Percentiles rank a stretch among this genome's conserved stretches.
Evolutionary conservation across 306 rosid species (phyloP).

Genomic region (Prunus kanzakura): DNA sequence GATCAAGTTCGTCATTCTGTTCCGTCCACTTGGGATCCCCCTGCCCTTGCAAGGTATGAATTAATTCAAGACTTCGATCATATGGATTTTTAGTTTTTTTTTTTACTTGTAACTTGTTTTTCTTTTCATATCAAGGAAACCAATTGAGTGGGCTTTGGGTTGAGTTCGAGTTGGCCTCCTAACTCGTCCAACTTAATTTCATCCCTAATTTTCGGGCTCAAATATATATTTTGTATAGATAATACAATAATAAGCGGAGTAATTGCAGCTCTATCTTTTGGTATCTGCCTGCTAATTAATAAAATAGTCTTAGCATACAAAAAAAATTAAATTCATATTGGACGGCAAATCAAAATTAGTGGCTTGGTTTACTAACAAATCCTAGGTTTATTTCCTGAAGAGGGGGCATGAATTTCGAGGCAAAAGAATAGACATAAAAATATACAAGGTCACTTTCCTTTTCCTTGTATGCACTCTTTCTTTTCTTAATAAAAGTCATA

Average conservation of each 20-base stretch:
- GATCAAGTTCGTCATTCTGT: conserved; percentile 49
- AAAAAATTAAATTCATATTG: no score
- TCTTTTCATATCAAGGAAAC: background rate
- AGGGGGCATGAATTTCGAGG: background rate
- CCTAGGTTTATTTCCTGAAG: background rate
- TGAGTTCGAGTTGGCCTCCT: background rate
- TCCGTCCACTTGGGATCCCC: conserved; percentile 88
- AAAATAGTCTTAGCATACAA: no score
- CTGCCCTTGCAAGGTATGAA: conserved; percentile 73
- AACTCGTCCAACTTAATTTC: background rate
- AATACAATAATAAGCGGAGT: background rate
- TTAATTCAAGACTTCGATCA: background rate
- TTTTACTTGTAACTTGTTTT: background rate
- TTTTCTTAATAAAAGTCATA: background rate
- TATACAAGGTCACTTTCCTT: background rate
- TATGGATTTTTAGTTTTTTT: background rate
- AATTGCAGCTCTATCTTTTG: background rate
- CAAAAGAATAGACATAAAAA: background rate
- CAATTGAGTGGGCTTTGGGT: background rate
- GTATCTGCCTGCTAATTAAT: background rate
- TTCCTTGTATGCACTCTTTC: background rate
- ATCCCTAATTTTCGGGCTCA: background rate
- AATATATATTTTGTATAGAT: background rate
- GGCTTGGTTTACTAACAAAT: background rate
- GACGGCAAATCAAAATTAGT: no score